Conservation (phyloP, 2,329 filamentous ascomycete species). For the Colletotrichum musae region DNA sequence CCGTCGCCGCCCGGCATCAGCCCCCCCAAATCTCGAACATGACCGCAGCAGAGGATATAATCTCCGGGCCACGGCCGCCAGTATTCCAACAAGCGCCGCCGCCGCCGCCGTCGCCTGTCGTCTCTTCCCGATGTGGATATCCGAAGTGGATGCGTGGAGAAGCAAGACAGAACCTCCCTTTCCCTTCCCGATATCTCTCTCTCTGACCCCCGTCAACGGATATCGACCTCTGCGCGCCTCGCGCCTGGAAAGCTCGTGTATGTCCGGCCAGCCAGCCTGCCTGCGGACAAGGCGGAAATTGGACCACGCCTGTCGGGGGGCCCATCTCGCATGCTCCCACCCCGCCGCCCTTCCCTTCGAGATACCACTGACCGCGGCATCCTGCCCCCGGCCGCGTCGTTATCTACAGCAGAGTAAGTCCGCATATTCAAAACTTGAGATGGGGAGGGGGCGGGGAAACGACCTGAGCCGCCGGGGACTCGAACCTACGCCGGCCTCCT, state of each 20-base stretch:
- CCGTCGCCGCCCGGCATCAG: slow-evolving; percentile 3
- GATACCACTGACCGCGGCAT: neutral
- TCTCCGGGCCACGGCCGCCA: slow-evolving; percentile 2
- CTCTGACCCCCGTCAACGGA: no score
- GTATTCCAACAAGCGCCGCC: no score
- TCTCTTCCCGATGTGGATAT: slow-evolving; percentile 23
- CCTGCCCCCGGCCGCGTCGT: neutral
- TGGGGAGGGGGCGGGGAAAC: slow-evolving; percentile 1
- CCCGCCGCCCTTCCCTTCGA: neutral
- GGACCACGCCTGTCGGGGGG: slow-evolving; percentile 2
- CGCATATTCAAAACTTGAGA: slow-evolving; percentile 6
- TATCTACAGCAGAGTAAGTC: no score
- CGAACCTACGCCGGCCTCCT: slow-evolving; percentile 7
- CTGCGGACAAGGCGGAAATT: neutral
- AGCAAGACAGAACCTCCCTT: neutral
- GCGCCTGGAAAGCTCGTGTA: neutral
- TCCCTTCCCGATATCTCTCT: neutral
- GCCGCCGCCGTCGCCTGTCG: neutral
- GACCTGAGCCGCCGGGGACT: neutral
- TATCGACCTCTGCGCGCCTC: no score
- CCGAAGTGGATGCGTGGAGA: slow-evolving; percentile 14
- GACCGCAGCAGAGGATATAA: slow-evolving; percentile 8
- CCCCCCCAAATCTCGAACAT: neutral
- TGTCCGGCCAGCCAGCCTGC: neutral
- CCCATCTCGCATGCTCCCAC: neutral